Base-by-base conservation (phyloP, 306 rosid species). In the Begonia fuchsioides region DNA sequence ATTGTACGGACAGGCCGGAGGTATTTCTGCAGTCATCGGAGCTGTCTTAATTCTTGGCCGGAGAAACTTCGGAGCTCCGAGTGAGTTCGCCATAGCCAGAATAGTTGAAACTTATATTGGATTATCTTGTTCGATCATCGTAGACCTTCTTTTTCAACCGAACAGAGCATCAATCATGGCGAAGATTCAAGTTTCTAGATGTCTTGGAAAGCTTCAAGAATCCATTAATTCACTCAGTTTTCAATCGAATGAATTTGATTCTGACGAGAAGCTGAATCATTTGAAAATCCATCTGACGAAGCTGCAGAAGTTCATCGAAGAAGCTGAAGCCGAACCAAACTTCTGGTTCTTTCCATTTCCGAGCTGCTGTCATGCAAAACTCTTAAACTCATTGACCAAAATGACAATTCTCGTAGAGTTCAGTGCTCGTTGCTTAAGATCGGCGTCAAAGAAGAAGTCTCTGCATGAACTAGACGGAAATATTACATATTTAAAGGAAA, bases 1-100 rank as follows among this genome's bases (percentile, higher is more conserved):
- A 46, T 67, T 83, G 80, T 83, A 79, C 16, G 82, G 94, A 43
- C 80, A 72, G 0, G 86, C 82, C 0, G 86, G 94, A 15, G 79
- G 75, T 7, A 72, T 79, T 55, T 76, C 90, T 11, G 83, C 94
- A 0, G 68, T 65, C 3, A 76, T 80, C 39, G 94, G 82, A 5
- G 86, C 86, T 6, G 39, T 74, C 38, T 39, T 74, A 10, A 64
- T 83, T 2, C 55, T 79, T 46, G 90, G 90, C 2, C 63, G 86
- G 16, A 58, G 52, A 49, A 71, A 66, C 1, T 64, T 64, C 13
- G 90, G 90, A 18, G 64, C 72, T 11, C 86, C 94, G 0, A 72
- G 71, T 13, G 69, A 83, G 40, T 76, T 83, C 38, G 86, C 83
- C 11, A 65, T 74, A 8, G 71, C 78, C 0, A 63, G 94, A 57